These are phyloP conservation scores for Cucurbita maxima DNA, from an alignment of 306 rosid genomes.

Conservation along the genomic window DNA sequence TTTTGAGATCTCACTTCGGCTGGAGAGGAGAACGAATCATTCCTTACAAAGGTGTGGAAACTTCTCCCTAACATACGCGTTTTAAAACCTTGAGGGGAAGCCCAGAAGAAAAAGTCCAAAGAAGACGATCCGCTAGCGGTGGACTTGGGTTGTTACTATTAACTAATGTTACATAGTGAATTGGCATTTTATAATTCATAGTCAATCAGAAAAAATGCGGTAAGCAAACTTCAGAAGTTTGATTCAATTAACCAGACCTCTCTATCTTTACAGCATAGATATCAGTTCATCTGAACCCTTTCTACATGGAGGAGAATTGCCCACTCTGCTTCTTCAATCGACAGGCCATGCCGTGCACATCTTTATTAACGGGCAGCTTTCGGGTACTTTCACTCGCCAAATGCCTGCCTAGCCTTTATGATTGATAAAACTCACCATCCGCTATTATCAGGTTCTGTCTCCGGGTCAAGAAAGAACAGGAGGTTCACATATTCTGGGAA, in stretches of 20 bases:
- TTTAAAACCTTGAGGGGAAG: no score
- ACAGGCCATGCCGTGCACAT: slow-evolving; percentile 87
- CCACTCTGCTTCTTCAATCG: slow-evolving; percentile 76
- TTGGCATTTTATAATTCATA: neutral
- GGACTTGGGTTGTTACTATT: no score
- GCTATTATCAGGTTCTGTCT: slow-evolving; percentile 59
- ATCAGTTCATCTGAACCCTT: slow-evolving; percentile 66
- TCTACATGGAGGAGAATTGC: slow-evolving; percentile 68
- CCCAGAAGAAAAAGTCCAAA: no score
- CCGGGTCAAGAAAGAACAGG: slow-evolving; percentile 72
- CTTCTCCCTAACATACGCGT: no score
- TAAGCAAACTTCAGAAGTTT: neutral
- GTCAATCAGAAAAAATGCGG: neutral
- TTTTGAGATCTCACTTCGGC: no score
- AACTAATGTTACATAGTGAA: no score
- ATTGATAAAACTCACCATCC: slow-evolving; percentile 16
- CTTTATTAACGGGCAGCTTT: slow-evolving; percentile 71
- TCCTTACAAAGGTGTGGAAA: no score
- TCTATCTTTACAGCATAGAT: slow-evolving; percentile 40
- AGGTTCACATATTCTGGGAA: slow-evolving; percentile 68
- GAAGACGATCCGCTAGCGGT: no score
- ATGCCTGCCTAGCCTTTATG: slow-evolving; percentile 7
- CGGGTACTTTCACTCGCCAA: slow-evolving; percentile 33
- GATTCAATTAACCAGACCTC: neutral
- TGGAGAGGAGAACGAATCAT: no score